These are phyloP conservation scores for Aspergillus asperescens DNA, from an alignment of 495 filamentous ascomycete genomes.

Conservation along the genomic window DNA sequence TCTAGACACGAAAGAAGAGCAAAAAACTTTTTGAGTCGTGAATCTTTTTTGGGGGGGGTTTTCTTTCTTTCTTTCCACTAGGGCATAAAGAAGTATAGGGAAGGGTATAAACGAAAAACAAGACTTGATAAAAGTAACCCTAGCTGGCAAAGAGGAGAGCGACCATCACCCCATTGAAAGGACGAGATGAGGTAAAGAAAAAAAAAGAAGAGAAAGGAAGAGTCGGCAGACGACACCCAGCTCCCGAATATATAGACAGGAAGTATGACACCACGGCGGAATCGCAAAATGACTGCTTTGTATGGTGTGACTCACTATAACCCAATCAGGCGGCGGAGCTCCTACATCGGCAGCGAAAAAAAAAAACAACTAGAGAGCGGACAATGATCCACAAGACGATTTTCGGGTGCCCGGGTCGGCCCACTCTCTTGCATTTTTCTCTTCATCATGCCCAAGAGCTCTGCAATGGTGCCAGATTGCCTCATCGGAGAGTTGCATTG, in stretches of 20 bases:
- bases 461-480: conserved; percentile 22
- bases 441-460: background rate
- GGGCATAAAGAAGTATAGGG: background rate
- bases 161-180: conserved; percentile 44
- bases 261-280: conserved; percentile 6
- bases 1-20: conserved; percentile 15
- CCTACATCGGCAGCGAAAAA: conserved; percentile 5
- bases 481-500: conserved; percentile 17
- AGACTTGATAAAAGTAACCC: background rate
- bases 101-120: conserved; percentile 10
- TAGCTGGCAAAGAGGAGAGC: conserved; percentile 27
- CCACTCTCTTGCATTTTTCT: conserved; percentile 1
- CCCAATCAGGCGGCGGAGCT: conserved; percentile 16
- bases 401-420: background rate
- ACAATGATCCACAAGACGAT: background rate
- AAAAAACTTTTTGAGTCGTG: conserved; percentile 11
- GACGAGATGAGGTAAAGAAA: conserved; percentile 39
- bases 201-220: conserved; percentile 15
- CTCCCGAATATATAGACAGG: conserved; percentile 15
- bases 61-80: background rate
- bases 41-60: conserved; percentile 3
- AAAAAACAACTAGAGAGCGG: background rate
- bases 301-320: conserved; percentile 28
- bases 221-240: background rate
- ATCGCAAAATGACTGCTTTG: conserved; percentile 14